Base-by-base conservation (phyloP, 345 rosid genomes). In the Populus euphratica region DNA sequence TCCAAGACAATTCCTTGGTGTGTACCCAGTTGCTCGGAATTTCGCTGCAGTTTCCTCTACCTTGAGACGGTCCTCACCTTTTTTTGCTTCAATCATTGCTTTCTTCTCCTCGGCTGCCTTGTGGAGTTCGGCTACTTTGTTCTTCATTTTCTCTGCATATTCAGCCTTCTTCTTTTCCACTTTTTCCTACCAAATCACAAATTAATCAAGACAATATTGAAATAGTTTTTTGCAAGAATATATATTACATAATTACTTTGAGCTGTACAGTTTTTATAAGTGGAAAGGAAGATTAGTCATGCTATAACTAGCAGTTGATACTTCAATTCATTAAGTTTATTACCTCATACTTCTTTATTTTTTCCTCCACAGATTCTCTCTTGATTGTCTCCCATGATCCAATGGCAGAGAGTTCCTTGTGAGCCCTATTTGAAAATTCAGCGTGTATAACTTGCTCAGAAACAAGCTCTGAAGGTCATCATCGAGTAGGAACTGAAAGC, bases 321-420 rank as follows among this genome's bases (percentile, higher is more conserved):
- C 29, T 59, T 59, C 63, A 56, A 14, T 47, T 14, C 50, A 8
- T 16, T 31, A 14, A 65, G 39, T 67, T 29, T 5, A n/a, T 78
- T 85, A 91, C 97, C 97, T 94, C 97, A 52, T 80, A 83, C 59
- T 73, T 81, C 78, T 74, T 87, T 73, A 92, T 81, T 29, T 86
- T 77, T 43, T 84, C 80, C 78, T 94, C 97, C 12, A 82, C 85
- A 8, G 29, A 65, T 73, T 90, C 91, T 78, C 70, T 92, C 87
- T 89, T 85, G 70, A 81, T 86, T 72, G 78, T 88, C 80, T 94
- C 96, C 97, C 96, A 89, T 23, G 86, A 72, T 75, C 81, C 92
- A 63, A 85, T 74, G 0, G 86, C 82, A 47, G 89, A 83, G 21
- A 88, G 73, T 81, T 85, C 88, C 81, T 85, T 91, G 72, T 86